A percentile compares a stretch with the other conserved stretches of the same genome.
phyloP scores from a whole-genome alignment of 768 basidiomycete species.

The Lactifluus piperatus region DNA sequence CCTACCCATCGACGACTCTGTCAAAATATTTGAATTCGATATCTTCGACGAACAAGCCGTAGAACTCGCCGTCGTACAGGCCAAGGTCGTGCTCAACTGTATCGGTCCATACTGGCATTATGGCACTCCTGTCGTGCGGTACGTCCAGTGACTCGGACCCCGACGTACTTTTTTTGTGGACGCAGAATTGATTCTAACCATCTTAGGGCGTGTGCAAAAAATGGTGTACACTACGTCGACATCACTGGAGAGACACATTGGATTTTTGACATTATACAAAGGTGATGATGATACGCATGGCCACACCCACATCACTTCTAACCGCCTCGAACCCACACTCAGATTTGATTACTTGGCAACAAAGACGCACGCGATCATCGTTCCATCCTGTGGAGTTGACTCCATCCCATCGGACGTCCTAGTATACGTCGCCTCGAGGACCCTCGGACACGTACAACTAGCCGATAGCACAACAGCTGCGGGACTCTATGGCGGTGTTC shows the following conservation, averaged over 20 bases:
- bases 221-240: conserved; percentile 82
- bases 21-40: conserved; percentile 44
- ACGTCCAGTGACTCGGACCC: conserved; percentile 20
- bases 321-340: not conserved
- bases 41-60: conserved; percentile 46
- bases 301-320: not conserved
- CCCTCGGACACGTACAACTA: conserved; percentile 44
- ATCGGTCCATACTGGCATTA: conserved; percentile 68
- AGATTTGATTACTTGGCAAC: conserved; percentile 69
- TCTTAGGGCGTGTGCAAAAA: conserved; percentile 56
- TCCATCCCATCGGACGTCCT: conserved; percentile 69
- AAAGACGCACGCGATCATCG: conserved; percentile 62
- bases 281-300: conserved; percentile 37
- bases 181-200: not conserved
- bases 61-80: conserved; percentile 44
- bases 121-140: conserved; percentile 68
- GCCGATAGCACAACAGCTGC: conserved; percentile 52
- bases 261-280: conserved; percentile 50
- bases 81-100: conserved; percentile 66
- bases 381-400: conserved; percentile 73
- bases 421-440: conserved; percentile 59
- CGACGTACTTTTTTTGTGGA: not conserved
- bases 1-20: conserved; percentile 23
- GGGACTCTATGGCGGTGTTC: conserved; percentile 38
- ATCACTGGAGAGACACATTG: conserved; percentile 67